Base-by-base conservation (phyloP, 257 asterid genomes). In the Rehmannia glutinosa region DNA sequence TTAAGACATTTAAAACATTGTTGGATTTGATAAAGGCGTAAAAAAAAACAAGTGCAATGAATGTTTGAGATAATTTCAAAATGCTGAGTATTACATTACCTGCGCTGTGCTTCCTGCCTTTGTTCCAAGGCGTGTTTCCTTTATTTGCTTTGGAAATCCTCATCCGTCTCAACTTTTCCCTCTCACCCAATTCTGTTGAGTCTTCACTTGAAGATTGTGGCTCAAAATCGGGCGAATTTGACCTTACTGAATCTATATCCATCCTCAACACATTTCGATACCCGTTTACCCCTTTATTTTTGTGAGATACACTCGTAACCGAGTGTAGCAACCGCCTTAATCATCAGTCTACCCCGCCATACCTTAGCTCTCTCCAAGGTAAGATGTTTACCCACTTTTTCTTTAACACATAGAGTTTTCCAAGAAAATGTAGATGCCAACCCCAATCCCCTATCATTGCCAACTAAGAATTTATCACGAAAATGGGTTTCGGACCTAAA, bases 91-190 rank as follows among this genome's bases (percentile, higher is more conserved):
- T 3, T 28, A 7, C 69, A 50, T 59, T 79, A 94, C 97, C 99
- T 68, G 95, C 95, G 70, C 88, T 82, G 73, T 91, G 97, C 84
- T 85, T 94, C 84, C 76, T 86, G 64, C 99, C 99, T 80, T 85
- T 85, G 82, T 94, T 94, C 99, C 99, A 94, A 19, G 99, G 97
- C 27, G 80, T 86, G 38, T 91, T 94, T 46, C 99, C 99, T 67
- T 88, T 94, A 74, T 91, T 94, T 25, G 99, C 97, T 71, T 87
- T 84, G 1, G 99, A 94, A 74, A 91, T 91, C 84, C 95, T 84
- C 92, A 79, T 73, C 83, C 99, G 91, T 77, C 99, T 87, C 86
- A 88, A 67, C 80, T 66, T 74, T 77, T 91, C 97, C 67, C 87
- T 81, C 38, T 84, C 96, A n/a, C 74, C 83, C 64, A 82, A 64